phyloP scores from a whole-genome alignment of 768 basidiomycete species.

The Lactarius trivialis region DNA sequence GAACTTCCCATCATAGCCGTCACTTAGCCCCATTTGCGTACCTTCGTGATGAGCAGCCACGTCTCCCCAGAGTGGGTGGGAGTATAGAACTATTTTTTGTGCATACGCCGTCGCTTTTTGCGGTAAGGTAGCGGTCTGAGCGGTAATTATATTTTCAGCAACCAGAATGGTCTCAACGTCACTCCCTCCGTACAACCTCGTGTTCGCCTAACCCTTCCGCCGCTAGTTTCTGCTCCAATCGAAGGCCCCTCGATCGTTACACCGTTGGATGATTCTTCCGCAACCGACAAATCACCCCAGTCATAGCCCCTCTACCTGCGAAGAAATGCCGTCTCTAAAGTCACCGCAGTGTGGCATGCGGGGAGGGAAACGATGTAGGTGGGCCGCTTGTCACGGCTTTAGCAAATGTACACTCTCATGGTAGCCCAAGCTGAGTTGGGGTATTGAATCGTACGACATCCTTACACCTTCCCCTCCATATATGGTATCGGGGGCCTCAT shows the following conservation, averaged over 20 bases:
- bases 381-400: neutral
- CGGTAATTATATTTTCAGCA: neutral
- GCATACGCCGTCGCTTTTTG: constrained; percentile 5
- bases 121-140: constrained; percentile 9
- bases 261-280: neutral
- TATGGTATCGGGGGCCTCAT: neutral
- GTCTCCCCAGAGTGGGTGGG: neutral
- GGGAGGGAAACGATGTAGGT: neutral
- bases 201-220: constrained; percentile 17
- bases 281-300: neutral
- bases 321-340: neutral
- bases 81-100: neutral
- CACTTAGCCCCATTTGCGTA: neutral
- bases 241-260: constrained; percentile 7
- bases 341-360: constrained; percentile 1
- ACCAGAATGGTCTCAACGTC: neutral
- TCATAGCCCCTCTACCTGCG: neutral
- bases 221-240: constrained; percentile 9
- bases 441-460: neutral
- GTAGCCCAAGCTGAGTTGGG: neutral
- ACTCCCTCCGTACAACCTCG: constrained; percentile 1
- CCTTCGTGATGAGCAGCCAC: neutral
- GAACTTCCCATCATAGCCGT: constrained; percentile 12
- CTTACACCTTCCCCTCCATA: neutral
- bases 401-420: neutral